Conservation (phyloP, 805 yeast genomes). For the Ogataea parapolymorpha region DNA sequence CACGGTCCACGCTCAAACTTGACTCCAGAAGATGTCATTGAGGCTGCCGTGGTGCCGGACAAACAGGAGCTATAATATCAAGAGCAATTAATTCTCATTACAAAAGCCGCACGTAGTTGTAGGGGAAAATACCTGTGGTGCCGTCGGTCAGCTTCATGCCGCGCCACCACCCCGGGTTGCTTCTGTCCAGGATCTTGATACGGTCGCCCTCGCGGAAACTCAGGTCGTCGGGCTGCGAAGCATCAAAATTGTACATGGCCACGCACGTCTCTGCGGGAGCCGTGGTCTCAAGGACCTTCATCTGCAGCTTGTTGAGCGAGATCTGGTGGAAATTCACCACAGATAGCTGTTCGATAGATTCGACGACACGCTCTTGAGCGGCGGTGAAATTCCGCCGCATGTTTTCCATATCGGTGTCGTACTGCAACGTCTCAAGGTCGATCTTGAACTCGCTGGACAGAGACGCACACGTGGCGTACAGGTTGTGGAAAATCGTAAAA, state of each 20-base stretch:
- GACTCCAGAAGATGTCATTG: constrained; percentile 15
- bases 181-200: constrained; percentile 37
- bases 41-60: constrained; percentile 1
- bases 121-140: constrained; percentile 42
- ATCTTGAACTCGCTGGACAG: constrained; percentile 10
- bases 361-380: constrained; percentile 7
- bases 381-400: constrained; percentile 8
- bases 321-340: constrained; percentile 18
- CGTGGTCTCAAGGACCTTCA: constrained; percentile 15
- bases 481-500: constrained; percentile 32
- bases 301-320: constrained; percentile 16
- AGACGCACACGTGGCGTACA: constrained; percentile 11
- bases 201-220: constrained; percentile 41
- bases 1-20: constrained; percentile 45
- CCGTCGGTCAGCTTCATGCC: constrained; percentile 40
- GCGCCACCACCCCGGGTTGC: constrained; percentile 48
- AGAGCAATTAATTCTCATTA: neutral
- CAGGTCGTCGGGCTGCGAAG: constrained; percentile 40
- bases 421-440: constrained; percentile 6
- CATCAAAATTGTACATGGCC: constrained; percentile 41
- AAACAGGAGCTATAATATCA: neutral
- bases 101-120: constrained; percentile 38
- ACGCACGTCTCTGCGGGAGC: constrained; percentile 27
- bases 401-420: constrained; percentile 6
- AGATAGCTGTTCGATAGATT: constrained; percentile 9